These are phyloP conservation scores for Chamaecrista fasciculata DNA, from an alignment of 306 rosid genomes.

Conservation along the genomic window DNA sequence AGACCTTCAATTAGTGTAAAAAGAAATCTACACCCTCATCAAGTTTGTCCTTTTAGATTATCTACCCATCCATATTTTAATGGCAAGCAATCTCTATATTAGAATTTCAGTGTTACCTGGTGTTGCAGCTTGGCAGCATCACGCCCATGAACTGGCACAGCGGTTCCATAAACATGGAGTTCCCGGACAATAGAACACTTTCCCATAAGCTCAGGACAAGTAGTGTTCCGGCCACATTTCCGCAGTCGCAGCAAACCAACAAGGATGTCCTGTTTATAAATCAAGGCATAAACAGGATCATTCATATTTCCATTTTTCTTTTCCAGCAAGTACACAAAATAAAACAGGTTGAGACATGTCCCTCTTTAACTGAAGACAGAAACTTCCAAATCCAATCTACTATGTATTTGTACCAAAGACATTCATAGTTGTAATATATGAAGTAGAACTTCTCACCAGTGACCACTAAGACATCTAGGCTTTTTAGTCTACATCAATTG, in stretches of 20 bases:
- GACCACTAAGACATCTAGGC: not conserved
- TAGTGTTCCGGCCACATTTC: conserved; percentile 74
- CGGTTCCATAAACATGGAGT: conserved; percentile 97
- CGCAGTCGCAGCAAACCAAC: conserved; percentile 89
- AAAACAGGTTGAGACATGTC: not conserved
- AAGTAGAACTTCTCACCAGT: not conserved
- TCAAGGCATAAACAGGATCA: conserved; percentile 13
- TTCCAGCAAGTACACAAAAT: conserved; percentile 8
- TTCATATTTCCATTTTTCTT: not conserved
- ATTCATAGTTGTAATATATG: not conserved
- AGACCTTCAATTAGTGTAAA: not conserved
- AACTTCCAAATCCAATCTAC: not conserved
- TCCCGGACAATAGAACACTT: conserved; percentile 92
- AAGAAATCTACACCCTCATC: not conserved
- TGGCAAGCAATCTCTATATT: conserved; percentile 3
- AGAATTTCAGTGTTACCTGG: conserved; percentile 58
- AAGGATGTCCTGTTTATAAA: conserved; percentile 70
- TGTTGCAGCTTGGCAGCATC: conserved; percentile 94
- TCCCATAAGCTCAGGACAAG: conserved; percentile 86
- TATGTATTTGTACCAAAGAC: not conserved
- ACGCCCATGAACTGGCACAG: conserved; percentile 97
- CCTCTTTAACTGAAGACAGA: conserved; percentile 13
- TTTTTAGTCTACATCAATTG: not conserved
- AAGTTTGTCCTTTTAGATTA: conserved; percentile 2
- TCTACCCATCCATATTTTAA: not conserved